Evolutionary conservation across 306 rosid species (phyloP).

Genomic region (Cicer yamashitae): DNA sequence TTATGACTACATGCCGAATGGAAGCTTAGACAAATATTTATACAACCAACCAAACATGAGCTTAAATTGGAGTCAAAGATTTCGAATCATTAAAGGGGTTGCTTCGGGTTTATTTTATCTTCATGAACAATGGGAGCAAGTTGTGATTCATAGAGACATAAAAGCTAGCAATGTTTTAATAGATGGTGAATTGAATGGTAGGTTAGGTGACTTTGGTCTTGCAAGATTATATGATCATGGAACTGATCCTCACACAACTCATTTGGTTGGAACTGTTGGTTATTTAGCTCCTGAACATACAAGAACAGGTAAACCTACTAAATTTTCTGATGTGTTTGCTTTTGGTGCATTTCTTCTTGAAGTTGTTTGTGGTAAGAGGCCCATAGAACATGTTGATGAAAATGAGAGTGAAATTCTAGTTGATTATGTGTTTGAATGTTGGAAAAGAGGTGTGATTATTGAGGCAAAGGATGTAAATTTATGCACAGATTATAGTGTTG

Average conservation of each 20-base stretch:
- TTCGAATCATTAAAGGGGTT: conserved; percentile 56
- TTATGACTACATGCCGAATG: conserved; percentile 77
- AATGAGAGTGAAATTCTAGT: conserved; percentile 53
- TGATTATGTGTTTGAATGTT: conserved; percentile 59
- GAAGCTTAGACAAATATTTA: conserved; percentile 70
- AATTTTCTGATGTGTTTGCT: conserved; percentile 62
- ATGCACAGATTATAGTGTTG: conserved; percentile 41
- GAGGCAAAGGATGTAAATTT: conserved; percentile 60
- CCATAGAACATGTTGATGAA: conserved; percentile 48
- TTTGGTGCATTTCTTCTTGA: conserved; percentile 73
- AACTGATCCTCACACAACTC: conserved; percentile 67
- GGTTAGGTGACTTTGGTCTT: conserved; percentile 81
- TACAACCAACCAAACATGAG: conserved; percentile 45
- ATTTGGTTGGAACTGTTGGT: conserved; percentile 72
- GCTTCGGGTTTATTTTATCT: conserved; percentile 70
- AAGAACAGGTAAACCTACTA: conserved; percentile 66
- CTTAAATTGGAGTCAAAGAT: conserved; percentile 68
- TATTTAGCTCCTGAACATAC: conserved; percentile 75
- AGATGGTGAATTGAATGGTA: conserved; percentile 65
- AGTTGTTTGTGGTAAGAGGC: conserved; percentile 77
- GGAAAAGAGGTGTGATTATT: conserved; percentile 57
- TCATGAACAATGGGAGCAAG: conserved; percentile 77
- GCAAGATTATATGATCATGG: conserved; percentile 71
- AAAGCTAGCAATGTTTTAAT: conserved; percentile 80
- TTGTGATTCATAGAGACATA: conserved; percentile 78